Evolutionary conservation across 805 yeast genomes (phyloP).

Genomic region (Osmozyma mogii): DNA sequence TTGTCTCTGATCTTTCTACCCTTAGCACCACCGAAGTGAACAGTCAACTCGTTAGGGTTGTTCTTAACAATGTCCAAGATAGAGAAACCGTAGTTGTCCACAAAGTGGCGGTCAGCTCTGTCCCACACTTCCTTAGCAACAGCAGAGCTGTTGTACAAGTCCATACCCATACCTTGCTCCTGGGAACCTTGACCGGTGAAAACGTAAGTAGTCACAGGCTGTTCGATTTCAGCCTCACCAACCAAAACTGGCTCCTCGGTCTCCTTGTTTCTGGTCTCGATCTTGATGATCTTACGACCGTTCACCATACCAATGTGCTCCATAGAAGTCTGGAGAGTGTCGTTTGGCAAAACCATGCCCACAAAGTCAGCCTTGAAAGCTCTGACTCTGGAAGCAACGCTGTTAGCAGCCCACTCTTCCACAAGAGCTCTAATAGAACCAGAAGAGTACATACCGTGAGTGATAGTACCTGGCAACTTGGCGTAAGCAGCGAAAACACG

Average conservation of each 20-base stretch:
- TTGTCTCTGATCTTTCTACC: constrained; percentile 93
- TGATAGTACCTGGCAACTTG: constrained; percentile 91
- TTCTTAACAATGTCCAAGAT: constrained; percentile 90
- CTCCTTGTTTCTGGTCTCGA: constrained; percentile 78
- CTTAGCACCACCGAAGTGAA: constrained; percentile 96
- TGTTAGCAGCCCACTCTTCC: constrained; percentile 98
- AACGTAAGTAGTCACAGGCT: constrained; percentile 92
- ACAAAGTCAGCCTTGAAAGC: constrained; percentile 87
- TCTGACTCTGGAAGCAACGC: constrained; percentile 90
- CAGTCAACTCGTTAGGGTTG: constrained; percentile 92
- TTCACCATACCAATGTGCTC: constrained; percentile 98
- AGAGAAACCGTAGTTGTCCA: constrained; percentile 93
- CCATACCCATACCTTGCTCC: constrained; percentile 99
- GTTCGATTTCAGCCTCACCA: constrained; percentile 99
- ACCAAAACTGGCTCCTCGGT: constrained; percentile 69
- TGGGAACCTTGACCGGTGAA: constrained; percentile 99
- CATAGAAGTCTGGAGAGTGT: constrained; percentile 73
- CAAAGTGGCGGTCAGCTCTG: constrained; percentile 90
- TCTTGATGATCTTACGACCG: constrained; percentile 95
- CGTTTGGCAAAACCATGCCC: constrained; percentile 97
- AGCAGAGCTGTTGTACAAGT: constrained; percentile 78
- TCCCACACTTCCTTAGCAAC: constrained; percentile 98
- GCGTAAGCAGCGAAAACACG: constrained; percentile 93
- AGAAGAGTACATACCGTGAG: constrained; percentile 98
- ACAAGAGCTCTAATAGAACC: constrained; percentile 92